Conservation (phyloP, 768 basidiomycete genomes). For the Suillus fuscotomentosus region DNA sequence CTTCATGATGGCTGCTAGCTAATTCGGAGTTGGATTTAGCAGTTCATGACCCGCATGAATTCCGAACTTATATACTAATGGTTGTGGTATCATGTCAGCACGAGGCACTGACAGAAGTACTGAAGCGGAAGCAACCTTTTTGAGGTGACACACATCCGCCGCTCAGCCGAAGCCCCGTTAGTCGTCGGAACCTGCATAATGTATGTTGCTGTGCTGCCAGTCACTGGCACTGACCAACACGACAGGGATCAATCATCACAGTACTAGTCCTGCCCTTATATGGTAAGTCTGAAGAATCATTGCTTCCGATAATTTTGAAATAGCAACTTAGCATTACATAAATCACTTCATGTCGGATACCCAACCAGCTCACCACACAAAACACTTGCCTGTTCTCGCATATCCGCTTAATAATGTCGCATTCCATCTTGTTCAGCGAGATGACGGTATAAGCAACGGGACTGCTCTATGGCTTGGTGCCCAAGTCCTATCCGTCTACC, state of each 20-base stretch:
- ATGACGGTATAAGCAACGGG: constrained; percentile 69
- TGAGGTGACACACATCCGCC: no score
- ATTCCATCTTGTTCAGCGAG: constrained; percentile 55
- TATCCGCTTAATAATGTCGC: constrained; percentile 37
- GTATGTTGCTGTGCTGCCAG: no score
- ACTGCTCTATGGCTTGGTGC: constrained; percentile 85
- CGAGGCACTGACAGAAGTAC: neutral
- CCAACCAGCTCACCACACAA: constrained; percentile 61
- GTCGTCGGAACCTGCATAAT: no score
- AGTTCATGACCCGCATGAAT: neutral
- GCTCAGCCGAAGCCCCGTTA: no score
- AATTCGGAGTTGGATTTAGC: neutral
- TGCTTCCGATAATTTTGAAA: no score
- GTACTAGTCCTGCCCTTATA: no score
- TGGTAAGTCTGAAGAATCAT: no score
- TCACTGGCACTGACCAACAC: no score
- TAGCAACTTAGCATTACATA: no score
- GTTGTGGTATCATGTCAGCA: neutral
- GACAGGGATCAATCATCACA: no score
- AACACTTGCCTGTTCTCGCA: constrained; percentile 52
- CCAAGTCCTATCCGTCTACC: constrained; percentile 68
- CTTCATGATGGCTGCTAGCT: neutral
- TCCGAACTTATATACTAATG: neutral
- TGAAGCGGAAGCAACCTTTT: no score
- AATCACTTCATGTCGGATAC: neutral